Percentiles rank a stretch among this genome's conserved stretches.
These are phyloP conservation scores for Musa schizocarpa DNA, from an alignment of 176 grass and related monocot species.

Conservation along the genomic window DNA sequence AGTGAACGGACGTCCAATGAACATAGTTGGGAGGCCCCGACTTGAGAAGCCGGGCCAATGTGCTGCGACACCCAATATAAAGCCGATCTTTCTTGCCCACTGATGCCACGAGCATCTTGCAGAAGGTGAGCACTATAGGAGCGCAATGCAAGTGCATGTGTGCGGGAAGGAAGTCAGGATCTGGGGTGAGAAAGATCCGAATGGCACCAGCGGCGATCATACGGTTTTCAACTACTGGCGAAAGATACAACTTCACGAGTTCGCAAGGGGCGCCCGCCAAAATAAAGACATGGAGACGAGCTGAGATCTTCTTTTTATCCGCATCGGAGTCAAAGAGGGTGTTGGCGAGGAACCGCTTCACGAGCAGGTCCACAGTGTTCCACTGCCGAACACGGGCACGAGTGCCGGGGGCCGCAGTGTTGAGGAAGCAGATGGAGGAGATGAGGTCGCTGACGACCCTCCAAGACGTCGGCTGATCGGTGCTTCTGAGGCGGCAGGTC, in stretches of 20 bases:
- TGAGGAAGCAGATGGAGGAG: slow-evolving; percentile 5
- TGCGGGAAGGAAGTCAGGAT: slow-evolving; percentile 26
- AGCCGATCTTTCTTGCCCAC: slow-evolving; percentile 43
- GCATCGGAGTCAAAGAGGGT: background rate
- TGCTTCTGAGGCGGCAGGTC: slow-evolving; percentile 59
- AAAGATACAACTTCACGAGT: slow-evolving; percentile 72
- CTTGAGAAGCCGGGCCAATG: slow-evolving; percentile 36
- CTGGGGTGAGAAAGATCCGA: slow-evolving; percentile 30
- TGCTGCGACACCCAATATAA: slow-evolving; percentile 46
- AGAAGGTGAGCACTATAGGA: slow-evolving; percentile 61
- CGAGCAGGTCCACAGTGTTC: slow-evolving; percentile 37
- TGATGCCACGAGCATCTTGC: slow-evolving; percentile 36
- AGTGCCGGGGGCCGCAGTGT: background rate
- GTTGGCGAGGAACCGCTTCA: slow-evolving; percentile 54
- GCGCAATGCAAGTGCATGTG: slow-evolving; percentile 27
- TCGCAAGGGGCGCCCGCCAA: slow-evolving; percentile 43
- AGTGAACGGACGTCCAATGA: slow-evolving; percentile 15
- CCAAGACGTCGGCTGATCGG: slow-evolving; percentile 58
- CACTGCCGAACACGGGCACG: background rate
- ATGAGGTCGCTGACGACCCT: slow-evolving; percentile 72
- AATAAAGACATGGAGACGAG: slow-evolving; percentile 63
- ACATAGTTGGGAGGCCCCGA: slow-evolving; percentile 16
- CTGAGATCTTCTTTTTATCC: slow-evolving; percentile 13
- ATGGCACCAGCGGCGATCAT: slow-evolving; percentile 43
- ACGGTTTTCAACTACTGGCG: background rate